Evolutionary conservation across 2,329 filamentous ascomycete genomes (phyloP).

Genomic region (Fusarium odoratissimum): DNA sequence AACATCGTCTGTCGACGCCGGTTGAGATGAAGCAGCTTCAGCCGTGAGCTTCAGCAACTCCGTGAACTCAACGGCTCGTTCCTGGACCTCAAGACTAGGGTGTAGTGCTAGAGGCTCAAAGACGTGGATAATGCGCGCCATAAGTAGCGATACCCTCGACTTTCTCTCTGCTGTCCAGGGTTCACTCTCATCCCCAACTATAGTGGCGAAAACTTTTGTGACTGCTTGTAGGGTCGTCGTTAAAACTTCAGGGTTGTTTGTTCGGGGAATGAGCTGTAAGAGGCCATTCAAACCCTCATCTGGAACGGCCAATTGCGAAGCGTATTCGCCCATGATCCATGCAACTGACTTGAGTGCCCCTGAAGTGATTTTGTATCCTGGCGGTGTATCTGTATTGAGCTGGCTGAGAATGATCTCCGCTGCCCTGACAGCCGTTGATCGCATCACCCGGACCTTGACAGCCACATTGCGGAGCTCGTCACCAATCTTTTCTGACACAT

Average conservation of each 20-base stretch:
- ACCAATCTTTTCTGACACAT: conserved; percentile 79
- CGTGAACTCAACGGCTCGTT: conserved; percentile 90
- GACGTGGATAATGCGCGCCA: conserved; percentile 84
- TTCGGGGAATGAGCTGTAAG: conserved; percentile 71
- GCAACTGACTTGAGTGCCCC: conserved; percentile 80
- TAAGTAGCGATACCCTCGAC: conserved; percentile 78
- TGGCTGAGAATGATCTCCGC: conserved; percentile 80
- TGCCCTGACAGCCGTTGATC: conserved; percentile 82
- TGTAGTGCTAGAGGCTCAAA: conserved; percentile 83
- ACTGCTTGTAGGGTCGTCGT: conserved; percentile 84
- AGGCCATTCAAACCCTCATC: conserved; percentile 80
- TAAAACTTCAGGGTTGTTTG: conserved; percentile 73
- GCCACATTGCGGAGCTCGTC: conserved; percentile 89
- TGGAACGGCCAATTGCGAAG: conserved; percentile 75
- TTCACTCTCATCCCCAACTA: conserved; percentile 73
- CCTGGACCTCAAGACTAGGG: conserved; percentile 92
- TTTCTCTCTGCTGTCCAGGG: conserved; percentile 80
- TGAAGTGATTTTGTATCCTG: conserved; percentile 67
- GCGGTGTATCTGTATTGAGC: conserved; percentile 62
- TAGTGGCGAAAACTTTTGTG: conserved; percentile 83
- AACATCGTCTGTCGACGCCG: conserved; percentile 63
- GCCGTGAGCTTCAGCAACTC: conserved; percentile 88
- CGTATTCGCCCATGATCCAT: conserved; percentile 92
- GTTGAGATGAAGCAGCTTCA: conserved; percentile 80
- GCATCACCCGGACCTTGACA: conserved; percentile 88